Evolutionary conservation across 1,284 basidiomycete genomes (phyloP).

Genomic region (Clitocybe nebularis): DNA sequence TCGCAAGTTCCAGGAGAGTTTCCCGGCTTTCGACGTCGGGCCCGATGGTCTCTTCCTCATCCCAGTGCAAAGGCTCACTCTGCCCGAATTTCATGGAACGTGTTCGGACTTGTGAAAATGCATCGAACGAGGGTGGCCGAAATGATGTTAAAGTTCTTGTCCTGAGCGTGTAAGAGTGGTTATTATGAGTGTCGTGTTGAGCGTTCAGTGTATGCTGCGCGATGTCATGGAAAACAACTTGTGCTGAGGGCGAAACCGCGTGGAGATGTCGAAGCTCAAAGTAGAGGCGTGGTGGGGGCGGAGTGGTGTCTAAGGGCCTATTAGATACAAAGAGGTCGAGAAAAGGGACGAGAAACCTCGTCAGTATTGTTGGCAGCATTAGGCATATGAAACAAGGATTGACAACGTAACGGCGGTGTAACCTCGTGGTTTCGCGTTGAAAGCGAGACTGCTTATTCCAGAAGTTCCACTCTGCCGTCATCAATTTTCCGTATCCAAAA

Average conservation of each 20-base stretch:
- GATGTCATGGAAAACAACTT: conserved; percentile 60
- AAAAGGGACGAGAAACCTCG: conserved; percentile 40
- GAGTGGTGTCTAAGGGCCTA: conserved; percentile 11
- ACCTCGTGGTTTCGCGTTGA: too few species aligned
- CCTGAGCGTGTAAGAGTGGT: conserved; percentile 31
- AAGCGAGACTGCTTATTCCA: too few species aligned
- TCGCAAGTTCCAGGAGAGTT: conserved; percentile 81
- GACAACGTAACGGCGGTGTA: too few species aligned
- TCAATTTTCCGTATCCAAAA: too few species aligned
- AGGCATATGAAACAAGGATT: conserved; percentile 31
- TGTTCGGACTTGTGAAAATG: conserved; percentile 44
- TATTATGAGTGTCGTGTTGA: conserved; percentile 4
- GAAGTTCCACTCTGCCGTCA: too few species aligned
- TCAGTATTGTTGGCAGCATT: conserved; percentile 45
- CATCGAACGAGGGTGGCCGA: conserved; percentile 49
- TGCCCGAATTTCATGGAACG: conserved; percentile 48
- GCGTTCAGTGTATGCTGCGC: conserved; percentile 17
- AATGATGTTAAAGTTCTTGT: conserved; percentile 39
- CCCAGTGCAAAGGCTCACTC: conserved; percentile 51
- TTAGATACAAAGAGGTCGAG: conserved; percentile 26
- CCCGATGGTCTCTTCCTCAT: conserved; percentile 52
- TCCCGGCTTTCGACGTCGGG: conserved; percentile 78
- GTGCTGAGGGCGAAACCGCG: conserved; percentile 50
- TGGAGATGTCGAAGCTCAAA: conserved; percentile 71
- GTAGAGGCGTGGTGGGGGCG: conserved; percentile 24